Conservation (phyloP, 2,329 filamentous ascomycete species). For the Diaporthe citri region DNA sequence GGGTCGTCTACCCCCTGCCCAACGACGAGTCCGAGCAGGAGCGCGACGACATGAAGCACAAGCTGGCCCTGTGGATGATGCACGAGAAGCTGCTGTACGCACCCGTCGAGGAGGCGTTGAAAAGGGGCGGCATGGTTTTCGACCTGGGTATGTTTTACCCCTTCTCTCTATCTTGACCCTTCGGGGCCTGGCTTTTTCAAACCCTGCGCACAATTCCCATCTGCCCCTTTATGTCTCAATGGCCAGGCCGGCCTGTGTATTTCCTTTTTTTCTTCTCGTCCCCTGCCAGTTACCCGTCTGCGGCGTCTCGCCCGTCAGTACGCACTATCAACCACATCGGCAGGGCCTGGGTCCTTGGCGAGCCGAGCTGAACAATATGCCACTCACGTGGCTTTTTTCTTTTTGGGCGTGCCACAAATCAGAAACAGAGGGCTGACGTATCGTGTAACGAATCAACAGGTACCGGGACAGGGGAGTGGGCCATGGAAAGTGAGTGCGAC, state of each 20-base stretch:
- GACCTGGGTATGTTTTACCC: slow-evolving; percentile 57
- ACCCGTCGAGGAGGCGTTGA: slow-evolving; percentile 55
- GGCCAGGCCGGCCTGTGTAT: background rate
- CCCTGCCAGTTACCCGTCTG: background rate
- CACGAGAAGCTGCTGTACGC: slow-evolving; percentile 57
- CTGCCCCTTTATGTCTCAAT: background rate
- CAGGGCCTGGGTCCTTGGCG: slow-evolving; percentile 29
- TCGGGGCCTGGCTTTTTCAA: background rate
- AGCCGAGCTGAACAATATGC: slow-evolving; percentile 20
- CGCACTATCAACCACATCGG: background rate
- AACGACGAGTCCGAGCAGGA: slow-evolving; percentile 58
- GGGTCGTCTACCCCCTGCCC: slow-evolving; percentile 50
- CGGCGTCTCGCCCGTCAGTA: background rate
- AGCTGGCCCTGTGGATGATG: slow-evolving; percentile 52
- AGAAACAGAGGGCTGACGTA: slow-evolving; percentile 39
- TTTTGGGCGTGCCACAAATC: background rate
- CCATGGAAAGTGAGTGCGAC: slow-evolving; percentile 59
- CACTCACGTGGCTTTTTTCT: slow-evolving; percentile 30
- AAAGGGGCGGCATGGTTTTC: slow-evolving; percentile 57
- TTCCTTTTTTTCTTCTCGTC: background rate
- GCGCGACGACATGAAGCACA: slow-evolving; percentile 57
- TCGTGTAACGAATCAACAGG: slow-evolving; percentile 48
- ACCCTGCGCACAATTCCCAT: background rate
- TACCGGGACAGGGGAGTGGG: slow-evolving; percentile 66
- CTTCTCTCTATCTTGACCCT: background rate